These are phyloP conservation scores for Arthroderma sp. DNA, from an alignment of 2,329 filamentous ascomycete genomes.

Conservation along the genomic window DNA sequence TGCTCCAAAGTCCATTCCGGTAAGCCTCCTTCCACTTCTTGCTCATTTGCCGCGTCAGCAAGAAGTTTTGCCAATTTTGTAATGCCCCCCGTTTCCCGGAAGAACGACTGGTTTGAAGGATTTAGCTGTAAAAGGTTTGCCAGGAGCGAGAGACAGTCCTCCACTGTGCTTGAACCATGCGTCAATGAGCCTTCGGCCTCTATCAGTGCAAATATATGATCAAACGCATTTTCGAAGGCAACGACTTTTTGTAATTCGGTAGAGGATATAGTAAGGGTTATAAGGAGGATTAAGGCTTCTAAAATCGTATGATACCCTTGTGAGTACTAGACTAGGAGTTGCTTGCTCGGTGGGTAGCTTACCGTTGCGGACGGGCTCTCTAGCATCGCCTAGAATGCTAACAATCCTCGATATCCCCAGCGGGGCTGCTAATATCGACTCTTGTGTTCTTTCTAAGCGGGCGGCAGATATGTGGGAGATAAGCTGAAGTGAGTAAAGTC, in stretches of 20 bases:
- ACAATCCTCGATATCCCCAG: constrained; percentile 80
- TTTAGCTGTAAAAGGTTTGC: constrained; percentile 82
- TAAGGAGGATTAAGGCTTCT: constrained; percentile 76
- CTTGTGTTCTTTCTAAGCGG: constrained; percentile 80
- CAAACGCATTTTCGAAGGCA: constrained; percentile 88
- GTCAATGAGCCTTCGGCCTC: constrained; percentile 65
- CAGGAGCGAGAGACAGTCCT: constrained; percentile 83
- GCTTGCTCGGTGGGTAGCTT: constrained; percentile 4
- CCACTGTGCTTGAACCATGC: constrained; percentile 74
- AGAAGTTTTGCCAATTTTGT: constrained; percentile 58
- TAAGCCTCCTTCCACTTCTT: constrained; percentile 45
- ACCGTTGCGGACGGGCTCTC: constrained; percentile 76
- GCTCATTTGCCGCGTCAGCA: constrained; percentile 42
- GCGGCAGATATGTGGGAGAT: constrained; percentile 75
- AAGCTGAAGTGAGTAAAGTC: constrained; percentile 81
- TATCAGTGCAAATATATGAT: constrained; percentile 71
- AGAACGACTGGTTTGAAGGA: constrained; percentile 81
- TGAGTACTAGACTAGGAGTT: constrained; percentile 4
- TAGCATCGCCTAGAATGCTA: constrained; percentile 64
- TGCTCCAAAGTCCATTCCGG: constrained; percentile 65
- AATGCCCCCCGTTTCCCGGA: constrained; percentile 79
- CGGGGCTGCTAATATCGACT: constrained; percentile 82
- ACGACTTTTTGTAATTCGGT: constrained; percentile 87
- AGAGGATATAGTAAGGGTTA: constrained; percentile 74
- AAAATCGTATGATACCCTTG: constrained; percentile 8